Evolutionary conservation across 2,329 filamentous ascomycete genomes (phyloP).

Genomic region (Hypocreales sp.): DNA sequence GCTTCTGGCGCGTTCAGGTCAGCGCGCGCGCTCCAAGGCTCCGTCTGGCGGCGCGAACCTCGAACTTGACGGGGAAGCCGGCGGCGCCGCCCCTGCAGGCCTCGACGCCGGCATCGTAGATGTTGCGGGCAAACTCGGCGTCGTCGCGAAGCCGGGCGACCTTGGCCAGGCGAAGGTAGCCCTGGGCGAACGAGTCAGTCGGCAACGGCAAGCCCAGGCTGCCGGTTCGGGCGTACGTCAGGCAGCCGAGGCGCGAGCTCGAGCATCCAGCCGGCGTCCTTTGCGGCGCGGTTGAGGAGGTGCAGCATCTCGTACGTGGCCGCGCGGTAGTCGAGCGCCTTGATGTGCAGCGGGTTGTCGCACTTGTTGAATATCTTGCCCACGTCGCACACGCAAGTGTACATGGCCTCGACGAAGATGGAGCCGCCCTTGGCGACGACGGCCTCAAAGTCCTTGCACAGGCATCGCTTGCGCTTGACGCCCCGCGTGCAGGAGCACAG

Average conservation of each 20-base stretch:
- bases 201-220: neutral
- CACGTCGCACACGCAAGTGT: conserved; percentile 20
- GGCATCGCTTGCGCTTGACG: conserved; percentile 19
- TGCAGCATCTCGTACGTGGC: conserved; percentile 22
- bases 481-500: conserved; percentile 17
- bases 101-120: conserved; percentile 23
- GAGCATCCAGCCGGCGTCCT: conserved; percentile 26
- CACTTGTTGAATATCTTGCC: conserved; percentile 23
- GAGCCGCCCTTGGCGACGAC: conserved; percentile 15
- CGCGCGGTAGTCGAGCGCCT: conserved; percentile 24
- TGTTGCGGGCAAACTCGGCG: conserved; percentile 20
- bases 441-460: conserved; percentile 22
- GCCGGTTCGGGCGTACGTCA: conserved; percentile 22
- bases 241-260: conserved; percentile 23
- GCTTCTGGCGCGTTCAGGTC: conserved; percentile 11
- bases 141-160: conserved; percentile 21
- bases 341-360: conserved; percentile 19
- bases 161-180: conserved; percentile 26
- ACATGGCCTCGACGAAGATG: conserved; percentile 26
- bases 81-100: conserved; percentile 11
- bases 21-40: neutral
- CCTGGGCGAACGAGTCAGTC: conserved; percentile 13
- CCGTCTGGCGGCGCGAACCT: conserved; percentile 9
- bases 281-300: conserved; percentile 20
- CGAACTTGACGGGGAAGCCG: conserved; percentile 16